These are phyloP conservation scores for Fonsecaea erecta DNA, from an alignment of 2,329 filamentous ascomycete genomes.

Conservation along the genomic window DNA sequence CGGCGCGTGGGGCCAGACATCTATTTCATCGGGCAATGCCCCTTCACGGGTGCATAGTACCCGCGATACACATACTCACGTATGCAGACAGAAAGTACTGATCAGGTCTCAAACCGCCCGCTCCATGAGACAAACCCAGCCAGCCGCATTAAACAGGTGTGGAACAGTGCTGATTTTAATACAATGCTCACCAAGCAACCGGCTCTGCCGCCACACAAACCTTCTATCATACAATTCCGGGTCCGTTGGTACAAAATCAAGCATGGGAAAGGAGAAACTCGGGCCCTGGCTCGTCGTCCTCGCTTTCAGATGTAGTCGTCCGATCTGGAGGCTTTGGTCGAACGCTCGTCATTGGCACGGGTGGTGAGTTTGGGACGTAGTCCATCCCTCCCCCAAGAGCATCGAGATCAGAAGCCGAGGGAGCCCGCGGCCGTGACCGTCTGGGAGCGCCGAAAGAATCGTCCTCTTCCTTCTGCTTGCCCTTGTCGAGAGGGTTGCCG, in stretches of 20 bases:
- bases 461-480: conserved; percentile 13
- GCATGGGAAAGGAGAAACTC: conserved; percentile 39
- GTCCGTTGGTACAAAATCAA: conserved; percentile 1
- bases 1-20: not conserved
- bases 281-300: conserved; percentile 38
- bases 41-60: not conserved
- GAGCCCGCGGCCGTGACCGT: not conserved
- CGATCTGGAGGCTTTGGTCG: conserved; percentile 9
- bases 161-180: not conserved
- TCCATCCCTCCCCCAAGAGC: not conserved
- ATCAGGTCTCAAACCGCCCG: no score
- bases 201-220: not conserved
- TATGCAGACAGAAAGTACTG: no score
- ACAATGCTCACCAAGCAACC: not conserved
- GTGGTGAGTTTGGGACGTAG: conserved; percentile 1
- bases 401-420: not conserved
- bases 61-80: not conserved
- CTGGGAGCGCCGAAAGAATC: not conserved
- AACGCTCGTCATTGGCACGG: not conserved
- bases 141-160: no score
- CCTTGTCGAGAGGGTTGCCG: conserved; percentile 18
- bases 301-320: conserved; percentile 31
- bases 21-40: not conserved
- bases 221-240: not conserved
- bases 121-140: no score